Conservation (phyloP, 2,329 filamentous ascomycete species). For the Phoma herbarum region DNA sequence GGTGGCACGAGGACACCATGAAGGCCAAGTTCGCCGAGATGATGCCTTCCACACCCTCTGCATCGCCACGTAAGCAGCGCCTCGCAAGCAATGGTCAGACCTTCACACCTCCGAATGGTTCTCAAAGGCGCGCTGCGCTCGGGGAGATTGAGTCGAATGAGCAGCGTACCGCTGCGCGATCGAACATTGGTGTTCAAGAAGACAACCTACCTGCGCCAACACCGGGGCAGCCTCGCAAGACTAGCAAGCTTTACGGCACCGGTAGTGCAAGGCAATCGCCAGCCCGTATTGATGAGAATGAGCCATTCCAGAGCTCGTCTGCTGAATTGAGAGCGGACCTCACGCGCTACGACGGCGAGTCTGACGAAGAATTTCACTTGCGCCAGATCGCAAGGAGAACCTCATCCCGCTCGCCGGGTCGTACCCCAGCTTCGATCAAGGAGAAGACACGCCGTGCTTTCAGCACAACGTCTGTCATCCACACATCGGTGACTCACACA, state of each 20-base stretch:
- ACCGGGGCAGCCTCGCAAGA: slow-evolving; percentile 93
- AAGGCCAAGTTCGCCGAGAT: slow-evolving; percentile 80
- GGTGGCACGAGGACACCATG: slow-evolving; percentile 84
- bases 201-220: slow-evolving; percentile 95
- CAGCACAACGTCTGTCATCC: slow-evolving; percentile 71
- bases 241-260: slow-evolving; percentile 76
- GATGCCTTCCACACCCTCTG: slow-evolving; percentile 66
- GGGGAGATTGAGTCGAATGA: slow-evolving; percentile 91
- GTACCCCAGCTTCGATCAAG: slow-evolving; percentile 63
- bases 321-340: slow-evolving; percentile 68
- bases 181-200: slow-evolving; percentile 73
- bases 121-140: slow-evolving; percentile 81
- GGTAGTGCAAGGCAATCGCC: slow-evolving; percentile 45
- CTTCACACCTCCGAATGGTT: slow-evolving; percentile 85
- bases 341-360: slow-evolving; percentile 69
- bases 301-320: slow-evolving; percentile 61
- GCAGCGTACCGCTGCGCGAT: slow-evolving; percentile 52
- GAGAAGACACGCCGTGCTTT: slow-evolving; percentile 75
- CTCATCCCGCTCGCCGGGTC: slow-evolving; percentile 67
- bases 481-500: slow-evolving; percentile 48
- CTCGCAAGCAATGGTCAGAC: slow-evolving; percentile 72
- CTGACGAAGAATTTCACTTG: slow-evolving; percentile 83
- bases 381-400: slow-evolving; percentile 69
- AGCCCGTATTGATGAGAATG: slow-evolving; percentile 57
- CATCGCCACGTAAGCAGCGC: slow-evolving; percentile 57